phyloP scores from a whole-genome alignment of 345 rosid species.

The Isatis tinctoria region DNA sequence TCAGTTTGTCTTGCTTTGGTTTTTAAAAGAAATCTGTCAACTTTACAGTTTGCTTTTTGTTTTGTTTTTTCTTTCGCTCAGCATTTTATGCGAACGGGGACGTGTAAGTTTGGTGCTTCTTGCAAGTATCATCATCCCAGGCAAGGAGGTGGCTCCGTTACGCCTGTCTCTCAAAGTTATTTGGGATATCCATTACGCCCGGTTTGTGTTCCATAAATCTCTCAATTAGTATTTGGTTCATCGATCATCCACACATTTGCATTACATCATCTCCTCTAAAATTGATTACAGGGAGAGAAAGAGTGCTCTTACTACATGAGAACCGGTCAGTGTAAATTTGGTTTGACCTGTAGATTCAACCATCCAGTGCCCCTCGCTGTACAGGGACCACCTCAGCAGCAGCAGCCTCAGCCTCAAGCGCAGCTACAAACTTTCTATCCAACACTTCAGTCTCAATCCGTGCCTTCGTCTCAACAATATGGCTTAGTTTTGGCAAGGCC shows the following conservation, averaged over 20 bases:
- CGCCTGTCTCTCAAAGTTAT: conserved; percentile 56
- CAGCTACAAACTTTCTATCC: conserved; percentile 42
- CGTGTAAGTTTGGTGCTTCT: conserved; percentile 86
- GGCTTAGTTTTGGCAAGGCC: conserved; percentile 80
- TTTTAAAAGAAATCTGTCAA: not conserved
- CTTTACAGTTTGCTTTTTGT: not conserved
- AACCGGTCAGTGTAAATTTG: conserved; percentile 94
- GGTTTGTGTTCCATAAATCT: conserved; percentile 45
- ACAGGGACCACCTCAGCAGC: conserved; percentile 41
- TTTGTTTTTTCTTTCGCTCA: conserved; percentile 22
- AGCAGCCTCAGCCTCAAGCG: conserved; percentile 9
- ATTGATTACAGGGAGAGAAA: conserved; percentile 68
- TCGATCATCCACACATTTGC: not conserved
- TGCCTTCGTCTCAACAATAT: conserved; percentile 67
- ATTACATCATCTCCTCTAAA: not conserved
- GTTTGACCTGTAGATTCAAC: conserved; percentile 83
- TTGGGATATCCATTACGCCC: conserved; percentile 82
- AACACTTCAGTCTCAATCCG: conserved; percentile 54
- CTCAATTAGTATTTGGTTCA: not conserved
- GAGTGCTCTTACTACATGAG: conserved; percentile 90
- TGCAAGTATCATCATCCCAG: conserved; percentile 97
- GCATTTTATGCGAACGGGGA: conserved; percentile 92
- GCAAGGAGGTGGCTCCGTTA: conserved; percentile 59
- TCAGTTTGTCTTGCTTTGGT: not conserved
- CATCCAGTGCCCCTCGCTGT: conserved; percentile 69